phyloP scores from a whole-genome alignment of 352 stramenopile genomes.

The Pythium brassicae region DNA sequence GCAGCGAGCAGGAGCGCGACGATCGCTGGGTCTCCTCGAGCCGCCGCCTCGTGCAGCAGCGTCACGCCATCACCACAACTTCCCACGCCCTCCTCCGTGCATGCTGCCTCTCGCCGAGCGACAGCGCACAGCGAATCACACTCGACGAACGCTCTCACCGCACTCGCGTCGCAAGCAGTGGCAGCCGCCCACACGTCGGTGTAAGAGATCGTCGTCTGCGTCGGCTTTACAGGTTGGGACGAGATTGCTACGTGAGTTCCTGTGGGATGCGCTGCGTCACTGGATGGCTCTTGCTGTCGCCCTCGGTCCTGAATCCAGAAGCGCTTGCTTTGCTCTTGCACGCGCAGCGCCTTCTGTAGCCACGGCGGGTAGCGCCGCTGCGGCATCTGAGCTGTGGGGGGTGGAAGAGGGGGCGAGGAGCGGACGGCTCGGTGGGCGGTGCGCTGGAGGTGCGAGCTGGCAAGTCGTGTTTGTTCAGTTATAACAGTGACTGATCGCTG shows the following conservation, averaged over 20 bases:
- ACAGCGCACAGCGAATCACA: slow-evolving; percentile 26
- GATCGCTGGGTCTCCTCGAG: slow-evolving; percentile 28
- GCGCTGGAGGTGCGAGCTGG: too few species aligned
- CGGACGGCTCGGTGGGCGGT: too few species aligned
- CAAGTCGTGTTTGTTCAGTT: too few species aligned
- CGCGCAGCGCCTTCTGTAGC: slow-evolving; percentile 53
- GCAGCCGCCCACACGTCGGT: neutral
- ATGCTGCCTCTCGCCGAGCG: slow-evolving; percentile 20
- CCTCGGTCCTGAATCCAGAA: slow-evolving; percentile 24
- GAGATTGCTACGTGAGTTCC: neutral
- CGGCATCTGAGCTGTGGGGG: too few species aligned
- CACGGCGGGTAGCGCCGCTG: slow-evolving; percentile 49
- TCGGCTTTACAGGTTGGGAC: neutral
- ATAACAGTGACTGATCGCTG: too few species aligned
- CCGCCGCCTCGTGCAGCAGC: slow-evolving; percentile 53
- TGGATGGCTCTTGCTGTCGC: slow-evolving; percentile 16
- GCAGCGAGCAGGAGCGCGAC: slow-evolving; percentile 30
- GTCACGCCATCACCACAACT: slow-evolving; percentile 24
- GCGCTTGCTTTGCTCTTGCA: slow-evolving; percentile 29
- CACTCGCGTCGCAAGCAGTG: slow-evolving; percentile 42
- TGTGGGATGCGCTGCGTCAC: neutral
- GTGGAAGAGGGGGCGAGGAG: too few species aligned
- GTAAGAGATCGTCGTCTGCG: neutral
- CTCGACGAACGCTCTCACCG: slow-evolving; percentile 34
- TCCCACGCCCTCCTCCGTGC: neutral